Evolutionary conservation across 2,329 filamentous ascomycete species (phyloP).

Genomic region (Neurospora crassa): DNA sequence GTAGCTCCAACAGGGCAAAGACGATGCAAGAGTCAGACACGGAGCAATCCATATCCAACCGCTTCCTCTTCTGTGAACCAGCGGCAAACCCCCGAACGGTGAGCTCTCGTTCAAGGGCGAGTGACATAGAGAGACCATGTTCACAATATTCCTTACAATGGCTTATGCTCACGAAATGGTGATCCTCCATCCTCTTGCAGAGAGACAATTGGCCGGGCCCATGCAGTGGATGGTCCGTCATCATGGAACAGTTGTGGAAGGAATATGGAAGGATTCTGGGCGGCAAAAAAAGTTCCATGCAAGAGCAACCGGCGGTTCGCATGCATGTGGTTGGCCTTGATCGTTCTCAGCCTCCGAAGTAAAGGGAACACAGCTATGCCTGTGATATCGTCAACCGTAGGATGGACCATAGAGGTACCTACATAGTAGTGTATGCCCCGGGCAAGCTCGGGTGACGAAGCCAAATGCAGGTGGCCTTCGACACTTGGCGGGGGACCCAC

Average conservation of each 20-base stretch:
- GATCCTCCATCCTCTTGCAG: background rate
- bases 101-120: background rate
- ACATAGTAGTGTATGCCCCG: background rate
- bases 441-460: background rate
- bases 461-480: background rate
- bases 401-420: too few relatives aligned
- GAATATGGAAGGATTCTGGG: background rate
- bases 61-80: background rate
- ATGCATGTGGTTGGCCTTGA: background rate
- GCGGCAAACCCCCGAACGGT: background rate
- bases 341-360: background rate
- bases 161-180: background rate
- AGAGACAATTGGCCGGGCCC: background rate
- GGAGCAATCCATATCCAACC: background rate
- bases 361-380: background rate
- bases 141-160: background rate
- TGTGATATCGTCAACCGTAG: background rate
- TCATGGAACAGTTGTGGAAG: background rate
- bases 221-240: background rate
- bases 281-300: background rate
- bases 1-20: background rate
- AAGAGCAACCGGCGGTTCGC: background rate
- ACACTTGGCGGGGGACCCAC: background rate
- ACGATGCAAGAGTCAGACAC: background rate
- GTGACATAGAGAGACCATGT: background rate